Base-by-base conservation (phyloP, 1,284 basidiomycete genomes). In the Malassezia pachydermatis region DNA sequence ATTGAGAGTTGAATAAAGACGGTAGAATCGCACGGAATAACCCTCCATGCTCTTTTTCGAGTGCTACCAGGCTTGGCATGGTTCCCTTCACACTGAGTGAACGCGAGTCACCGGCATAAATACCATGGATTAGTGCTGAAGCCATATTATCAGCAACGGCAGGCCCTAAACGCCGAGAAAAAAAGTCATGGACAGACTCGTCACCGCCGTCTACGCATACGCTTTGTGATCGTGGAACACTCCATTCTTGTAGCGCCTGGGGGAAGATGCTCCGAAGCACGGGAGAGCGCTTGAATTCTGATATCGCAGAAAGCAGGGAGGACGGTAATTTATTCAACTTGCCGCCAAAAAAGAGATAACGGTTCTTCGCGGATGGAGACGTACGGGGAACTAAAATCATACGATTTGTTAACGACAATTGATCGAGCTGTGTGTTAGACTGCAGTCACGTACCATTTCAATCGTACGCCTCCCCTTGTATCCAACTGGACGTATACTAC, bases 61-160 rank as follows among this genome's bases (percentile, higher is more conserved):
- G 75, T 22, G 82, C 78, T 77, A 80, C 84, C 16, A 94, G 62
- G 3, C 76, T 75, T 0, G 84, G 82, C 64, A 95, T 86, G 0
- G 86, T 79, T 3, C 86, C 79, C 2, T 82, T 78, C 0, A 88
- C 76, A 55, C 86, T 88, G 8, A 96, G 73, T 28, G 75, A 63
- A 1, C 83, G 75, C 3, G 87, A 80, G 62, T 92, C 88, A 0
- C 86, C 81, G 0, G 88, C 88, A 67, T 94, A 95, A 52, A 98
- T 85, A 0, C 90, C 92, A 63, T 95, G 90, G 1, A 89, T 80
- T 55, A 95, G 76, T 0, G 89, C 84, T 48, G 84, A 86, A 3
- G 84, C 82, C 41, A 94, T 78, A 4, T 79, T 78, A 9, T 80
- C 78, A 0, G 88, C 86, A 47, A 90, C 79, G 0, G 76, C 72